Base-by-base conservation (phyloP, 257 asterid species). In the Plantago elongata region DNA sequence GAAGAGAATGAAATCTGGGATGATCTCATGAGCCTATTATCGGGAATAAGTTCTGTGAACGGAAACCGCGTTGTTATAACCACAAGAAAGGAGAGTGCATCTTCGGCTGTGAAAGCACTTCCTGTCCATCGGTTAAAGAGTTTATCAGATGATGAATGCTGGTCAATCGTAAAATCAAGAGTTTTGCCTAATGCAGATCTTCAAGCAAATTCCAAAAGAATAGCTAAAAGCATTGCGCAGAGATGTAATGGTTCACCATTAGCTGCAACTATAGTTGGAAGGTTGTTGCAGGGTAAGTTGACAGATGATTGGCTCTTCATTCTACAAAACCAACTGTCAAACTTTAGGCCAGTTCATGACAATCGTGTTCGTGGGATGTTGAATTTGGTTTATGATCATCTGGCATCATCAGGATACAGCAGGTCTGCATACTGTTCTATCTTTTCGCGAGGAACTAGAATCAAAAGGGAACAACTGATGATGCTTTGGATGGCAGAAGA, bases 201-300 rank as follows among this genome's bases (percentile, higher is more conserved):
- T 5, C 40, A 27, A 16, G 54, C 17, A 42, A 49, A 54, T 9
- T 49, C 63, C 40, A 59, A 48, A 15, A 60, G 11, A 8, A 42
- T 70, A 6, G 67, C 69, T 18, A 49, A 42, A 16, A 13, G 38
- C 29, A 63, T 75, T 11, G 43, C 48, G 3, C 47, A 56, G 29
- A 75, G 47, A 54, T 75, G 74, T 27, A 47, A 66, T 15, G 81
- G 77, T 7, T 18, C 68, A 17, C 72, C 81, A 5, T 29, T 75
- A 22, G 64, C 77, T 5, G 61, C 71, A 47, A 64, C 52, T 6
- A 29, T 40, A 47, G 29, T 68, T 10, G 72, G 77, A 0, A 14
- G 18, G 9, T 11, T 30, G 37, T 50, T 61, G 54, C 45, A 4
- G 11, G 57, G 45, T 29, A 30, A 30, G 66, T 49, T 10, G 11